phyloP scores from a whole-genome alignment of 176 grass and related monocot genomes.

The Melocanna baccifera region DNA sequence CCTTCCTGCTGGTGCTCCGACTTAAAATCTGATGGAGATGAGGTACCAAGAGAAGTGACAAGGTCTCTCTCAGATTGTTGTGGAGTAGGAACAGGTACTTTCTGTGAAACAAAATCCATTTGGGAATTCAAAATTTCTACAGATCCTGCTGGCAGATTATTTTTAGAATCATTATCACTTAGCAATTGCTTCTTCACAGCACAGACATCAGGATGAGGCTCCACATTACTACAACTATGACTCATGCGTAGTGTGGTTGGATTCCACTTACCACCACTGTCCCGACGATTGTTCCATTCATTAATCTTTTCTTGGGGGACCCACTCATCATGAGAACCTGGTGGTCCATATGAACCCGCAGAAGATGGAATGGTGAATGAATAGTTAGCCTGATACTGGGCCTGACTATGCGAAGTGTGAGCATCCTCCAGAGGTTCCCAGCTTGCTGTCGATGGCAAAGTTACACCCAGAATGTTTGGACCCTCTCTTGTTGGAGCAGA shows the following conservation, averaged over 20 bases:
- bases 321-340: slow-evolving; percentile 35
- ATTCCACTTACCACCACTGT: slow-evolving; percentile 59
- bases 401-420: slow-evolving; percentile 33
- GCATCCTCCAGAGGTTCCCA: slow-evolving; percentile 39
- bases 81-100: slow-evolving; percentile 7
- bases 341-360: slow-evolving; percentile 26
- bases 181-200: slow-evolving; percentile 43
- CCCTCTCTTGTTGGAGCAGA: slow-evolving; percentile 30
- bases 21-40: slow-evolving; percentile 14
- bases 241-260: slow-evolving; percentile 13
- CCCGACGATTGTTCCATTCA: slow-evolving; percentile 36
- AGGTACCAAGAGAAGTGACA: slow-evolving; percentile 18
- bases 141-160: slow-evolving; percentile 33
- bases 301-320: slow-evolving; percentile 22
- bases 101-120: slow-evolving; percentile 24
- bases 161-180: slow-evolving; percentile 42
- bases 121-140: slow-evolving; percentile 29
- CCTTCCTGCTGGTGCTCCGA: background rate
- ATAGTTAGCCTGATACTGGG: slow-evolving; percentile 18
- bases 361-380: slow-evolving; percentile 33
- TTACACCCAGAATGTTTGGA: slow-evolving; percentile 28
- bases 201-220: slow-evolving; percentile 30
- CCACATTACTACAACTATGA: slow-evolving; percentile 25
- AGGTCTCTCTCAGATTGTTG: slow-evolving; percentile 27
- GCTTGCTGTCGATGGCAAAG: slow-evolving; percentile 21